Percentiles rank a stretch among this genome's conserved stretches.
phyloP scores from a whole-genome alignment of 768 basidiomycete genomes.

The Mycena maculata region DNA sequence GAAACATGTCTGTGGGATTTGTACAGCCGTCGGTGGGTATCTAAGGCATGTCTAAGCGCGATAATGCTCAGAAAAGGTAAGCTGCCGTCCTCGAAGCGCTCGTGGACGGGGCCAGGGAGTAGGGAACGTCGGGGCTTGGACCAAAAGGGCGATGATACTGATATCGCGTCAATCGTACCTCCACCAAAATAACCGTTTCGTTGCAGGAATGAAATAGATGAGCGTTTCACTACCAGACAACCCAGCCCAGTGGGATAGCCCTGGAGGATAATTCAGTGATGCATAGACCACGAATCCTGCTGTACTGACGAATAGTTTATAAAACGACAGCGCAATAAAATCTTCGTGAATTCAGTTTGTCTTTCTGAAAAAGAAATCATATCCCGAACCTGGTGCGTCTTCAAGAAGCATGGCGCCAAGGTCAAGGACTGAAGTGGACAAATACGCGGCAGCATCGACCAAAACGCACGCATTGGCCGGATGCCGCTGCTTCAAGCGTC shows the following conservation, averaged over 20 bases:
- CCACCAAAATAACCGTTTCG: constrained; percentile 67
- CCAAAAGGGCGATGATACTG: constrained; percentile 52
- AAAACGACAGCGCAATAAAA: constrained; percentile 55
- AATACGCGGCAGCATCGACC: constrained; percentile 68
- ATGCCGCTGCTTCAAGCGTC: constrained; percentile 22
- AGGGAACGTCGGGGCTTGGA: constrained; percentile 26
- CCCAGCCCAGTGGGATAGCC: constrained; percentile 70
- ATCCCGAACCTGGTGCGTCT: constrained; percentile 60
- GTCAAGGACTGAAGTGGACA: constrained; percentile 62
- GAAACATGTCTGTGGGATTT: constrained; percentile 32
- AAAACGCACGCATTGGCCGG: constrained; percentile 37
- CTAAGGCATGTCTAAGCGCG: constrained; percentile 29
- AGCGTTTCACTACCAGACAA: constrained; percentile 61
- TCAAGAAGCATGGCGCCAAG: constrained; percentile 42
- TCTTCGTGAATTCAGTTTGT: constrained; percentile 46
- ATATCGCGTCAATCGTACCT: constrained; percentile 66
- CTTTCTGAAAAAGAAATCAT: not conserved
- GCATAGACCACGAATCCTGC: not conserved
- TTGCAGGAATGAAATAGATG: constrained; percentile 54
- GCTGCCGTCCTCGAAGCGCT: constrained; percentile 33
- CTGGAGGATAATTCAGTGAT: not conserved
- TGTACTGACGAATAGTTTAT: constrained; percentile 62
- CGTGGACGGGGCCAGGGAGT: constrained; percentile 27
- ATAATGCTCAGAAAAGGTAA: constrained; percentile 35
- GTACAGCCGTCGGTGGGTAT: constrained; percentile 29